Base-by-base conservation (phyloP, 1,284 basidiomycete genomes). In the Pseudozyma sp. region DNA sequence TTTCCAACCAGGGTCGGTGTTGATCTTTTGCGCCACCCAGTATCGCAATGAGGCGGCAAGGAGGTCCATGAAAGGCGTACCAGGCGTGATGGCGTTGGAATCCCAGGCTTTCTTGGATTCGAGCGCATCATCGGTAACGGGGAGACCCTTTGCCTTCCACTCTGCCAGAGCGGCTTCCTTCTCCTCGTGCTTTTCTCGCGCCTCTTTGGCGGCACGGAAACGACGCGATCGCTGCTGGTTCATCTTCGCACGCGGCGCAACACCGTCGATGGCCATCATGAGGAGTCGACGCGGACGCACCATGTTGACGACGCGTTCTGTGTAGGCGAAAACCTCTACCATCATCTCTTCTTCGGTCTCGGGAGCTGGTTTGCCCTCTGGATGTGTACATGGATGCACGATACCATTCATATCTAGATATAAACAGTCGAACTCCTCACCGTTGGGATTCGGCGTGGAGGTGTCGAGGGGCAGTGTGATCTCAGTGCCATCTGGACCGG, bases 261-360 rank as follows among this genome's bases (percentile, higher is more conserved):
- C 97, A 66, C 96, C 97, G 84, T 99, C 95, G 79, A 99, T 97
- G 54, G 96, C 96, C 93, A 99, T 97, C 88, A 98, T 94, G 49
- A 99, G 88, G 16, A 99, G 87, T 85, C 94, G 97, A 57, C 97
- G 90, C 0, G 97, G 97, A 60, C 96, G 88, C 52, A 97, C 87
- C 96, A 99, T 98, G 85, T 94, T 94, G 48, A 99, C 94, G 30
- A 99, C 92, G 49, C 97, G 89, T 83, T 98, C 95, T 0, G 97
- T 99, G 87, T 99, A 99, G 54, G 89, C 90, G 87, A 99, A 98
- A 45, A 99, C 89, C 85, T 98, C 97, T 24, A 93, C 83, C 97
- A 99, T 99, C 97, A 99, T 99, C 63, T 98, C 95, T 84, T 94
- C 93, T 85, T 99, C 97, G 2, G 94, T 97, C 85, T 97, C 93